Evolutionary conservation across 805 yeast species (phyloP), one percentile per base, ranked within the genome.

Genomic region (Debaryomyces tyrocola): DNA sequence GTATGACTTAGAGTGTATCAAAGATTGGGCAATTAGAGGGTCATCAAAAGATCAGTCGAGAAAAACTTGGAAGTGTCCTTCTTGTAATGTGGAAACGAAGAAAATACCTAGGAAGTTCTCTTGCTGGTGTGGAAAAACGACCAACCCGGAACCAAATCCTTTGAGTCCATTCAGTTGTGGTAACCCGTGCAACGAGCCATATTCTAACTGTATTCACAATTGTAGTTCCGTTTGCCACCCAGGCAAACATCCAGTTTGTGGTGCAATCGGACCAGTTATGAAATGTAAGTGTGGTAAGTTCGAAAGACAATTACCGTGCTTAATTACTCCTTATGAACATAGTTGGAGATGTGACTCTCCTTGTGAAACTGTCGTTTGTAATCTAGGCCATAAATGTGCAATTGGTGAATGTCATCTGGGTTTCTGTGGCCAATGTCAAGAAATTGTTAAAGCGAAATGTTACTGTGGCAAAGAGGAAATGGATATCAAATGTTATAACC

Each of bases 81-180:
- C 87, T 3, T 87, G 96, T 62, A 89, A 82, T 65, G 70, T 65
- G 40, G 80, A 68, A 28, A 67, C 70, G 42, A 70, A 66, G 43
- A 63, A 67, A 56, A 73, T 78, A 38, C 90, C 88, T 33, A 75
- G 65, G 52, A 75, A 63, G 34, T 84, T 79, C 63, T 79, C 79
- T 0, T 90, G 97, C 60, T 90, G 97, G 97, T 90, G 97, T 73
- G 92, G 91, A 1, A 85, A 87, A 56, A 78, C 77, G 2, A 69
- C 79, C 15, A 80, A 87, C 52, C 97, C 97, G 0, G 68, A 62
- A 4, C 64, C 75, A 0, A 82, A 84, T 55, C 64, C 74, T 15
- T 64, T 83, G 43, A 68, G 75, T 41, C 96, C 97, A 0, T 94
- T 90, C 54, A 84, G 94, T 41, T 91, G 97, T 73, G 96, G 96